Base-by-base conservation (phyloP, 2,329 filamentous ascomycete genomes). In the Diaporthe helianthi region DNA sequence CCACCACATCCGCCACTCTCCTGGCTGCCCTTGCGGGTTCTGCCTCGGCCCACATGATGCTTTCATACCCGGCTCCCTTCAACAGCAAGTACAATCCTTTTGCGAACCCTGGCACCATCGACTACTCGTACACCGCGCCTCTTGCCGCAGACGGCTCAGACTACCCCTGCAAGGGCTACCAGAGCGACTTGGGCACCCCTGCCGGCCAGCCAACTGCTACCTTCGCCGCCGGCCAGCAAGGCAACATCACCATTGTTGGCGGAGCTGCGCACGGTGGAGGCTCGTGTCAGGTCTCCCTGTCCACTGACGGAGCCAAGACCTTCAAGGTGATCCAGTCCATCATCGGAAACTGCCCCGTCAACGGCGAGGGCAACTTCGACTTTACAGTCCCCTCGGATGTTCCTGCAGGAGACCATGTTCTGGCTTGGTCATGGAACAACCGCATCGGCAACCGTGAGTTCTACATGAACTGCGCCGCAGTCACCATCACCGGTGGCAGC, bases 381-480 rank as follows among this genome's bases (percentile, higher is more conserved):
- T 94, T 94, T 79, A 87, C 83, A 38, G 80, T 94, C 38, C 92
- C 92, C 10, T 78, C 80, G 2, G 88, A 90, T 73, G 87, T 88
- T 1, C 87, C 88, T 38, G 76, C 79, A 71, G 83, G 79, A 79
- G 86, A 89, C 41, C 90, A 88, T 69, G 78, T 94, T 53, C 86
- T 94, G 63, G 88, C 89, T 46, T 95, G 93, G 93, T 89, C 88
- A 31, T 93, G 90, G 90, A 90, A 92, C 81, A 93, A 93, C 83
- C 83, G 89, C 73, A 80, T 91, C 49, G 92, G 92, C 31, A 94
- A 94, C 80, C 86, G 92, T 58, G 92, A 95, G 78, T 92, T 92
- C 87, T 96, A 96, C 85, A 93, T 93, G 90, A 93, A 93, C 81
- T 96, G 93, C 76, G 92, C 92, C 9, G 84, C 87, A 64, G 86